Evolutionary conservation across 176 grass and related monocot species (phyloP).

Genomic region (Ampelocalamus luodianensis): DNA sequence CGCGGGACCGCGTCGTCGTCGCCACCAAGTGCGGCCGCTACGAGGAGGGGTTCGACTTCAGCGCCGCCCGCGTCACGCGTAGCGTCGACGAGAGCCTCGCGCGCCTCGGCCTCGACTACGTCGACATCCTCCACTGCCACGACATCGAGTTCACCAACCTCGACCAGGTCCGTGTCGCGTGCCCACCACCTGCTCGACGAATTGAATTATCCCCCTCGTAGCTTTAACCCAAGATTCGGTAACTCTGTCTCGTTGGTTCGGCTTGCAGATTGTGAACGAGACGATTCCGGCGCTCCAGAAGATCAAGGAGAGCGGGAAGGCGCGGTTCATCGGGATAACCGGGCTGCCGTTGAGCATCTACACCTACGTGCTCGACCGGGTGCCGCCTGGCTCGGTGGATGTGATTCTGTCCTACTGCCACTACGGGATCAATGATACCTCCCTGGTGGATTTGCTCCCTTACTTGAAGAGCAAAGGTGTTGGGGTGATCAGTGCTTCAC

Average conservation of each 20-base stretch:
- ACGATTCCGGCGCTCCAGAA: conserved; percentile 80
- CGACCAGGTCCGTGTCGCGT: conserved; percentile 53
- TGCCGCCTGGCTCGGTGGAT: conserved; percentile 66
- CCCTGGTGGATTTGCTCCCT: conserved; percentile 71
- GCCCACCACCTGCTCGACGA: conserved; percentile 31
- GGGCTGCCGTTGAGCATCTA: conserved; percentile 73
- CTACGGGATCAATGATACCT: conserved; percentile 75
- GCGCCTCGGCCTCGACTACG: conserved; percentile 75
- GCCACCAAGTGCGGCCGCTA: conserved; percentile 94
- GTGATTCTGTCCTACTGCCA: conserved; percentile 93
- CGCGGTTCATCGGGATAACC: conserved; percentile 82
- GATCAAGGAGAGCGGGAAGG: conserved; percentile 82
- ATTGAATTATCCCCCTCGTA: neutral
- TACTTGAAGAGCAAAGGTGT: conserved; percentile 90
- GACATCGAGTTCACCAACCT: conserved; percentile 90
- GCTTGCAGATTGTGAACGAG: conserved; percentile 78
- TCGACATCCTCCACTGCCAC: conserved; percentile 86
- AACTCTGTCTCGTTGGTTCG: neutral
- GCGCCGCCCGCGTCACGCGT: conserved; percentile 61
- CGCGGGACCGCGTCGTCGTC: conserved; percentile 60
- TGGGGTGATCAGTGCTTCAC: conserved; percentile 83
- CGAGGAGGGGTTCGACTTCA: conserved; percentile 87
- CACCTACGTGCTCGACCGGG: conserved; percentile 68
- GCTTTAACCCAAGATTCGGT: neutral
- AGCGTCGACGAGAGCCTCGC: conserved; percentile 83